phyloP scores from a whole-genome alignment of 2,329 filamentous ascomycete genomes.

The Botrytis tulipae region DNA sequence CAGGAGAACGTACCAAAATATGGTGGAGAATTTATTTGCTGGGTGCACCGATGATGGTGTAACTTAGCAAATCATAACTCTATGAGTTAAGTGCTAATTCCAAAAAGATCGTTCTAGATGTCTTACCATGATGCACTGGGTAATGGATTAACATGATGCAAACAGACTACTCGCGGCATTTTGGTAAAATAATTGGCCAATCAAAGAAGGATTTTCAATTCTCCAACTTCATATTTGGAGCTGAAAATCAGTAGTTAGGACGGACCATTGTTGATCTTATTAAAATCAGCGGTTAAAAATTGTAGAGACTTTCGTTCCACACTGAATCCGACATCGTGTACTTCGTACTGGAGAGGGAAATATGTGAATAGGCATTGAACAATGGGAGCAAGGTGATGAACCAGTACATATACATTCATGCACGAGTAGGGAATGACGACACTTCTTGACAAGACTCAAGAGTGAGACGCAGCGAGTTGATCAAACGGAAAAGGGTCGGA shows the following conservation, averaged over 20 bases:
- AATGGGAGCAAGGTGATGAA: neutral
- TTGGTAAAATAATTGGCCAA: neutral
- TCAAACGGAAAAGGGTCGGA: neutral
- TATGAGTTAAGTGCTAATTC: neutral
- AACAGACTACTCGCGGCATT: neutral
- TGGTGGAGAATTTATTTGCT: slow-evolving; percentile 1
- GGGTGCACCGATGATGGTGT: neutral
- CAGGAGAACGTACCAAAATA: neutral
- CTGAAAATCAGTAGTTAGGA: neutral
- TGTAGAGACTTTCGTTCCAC: neutral
- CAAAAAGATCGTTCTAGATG: slow-evolving; percentile 12
- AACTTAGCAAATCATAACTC: slow-evolving; percentile 5
- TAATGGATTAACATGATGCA: slow-evolving; percentile 1
- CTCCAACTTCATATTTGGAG: neutral
- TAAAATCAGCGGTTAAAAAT: neutral
- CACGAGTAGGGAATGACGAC: neutral
- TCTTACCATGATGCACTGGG: slow-evolving; percentile 5
- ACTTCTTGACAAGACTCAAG: neutral
- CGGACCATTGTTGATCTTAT: neutral
- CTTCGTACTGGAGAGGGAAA: neutral
- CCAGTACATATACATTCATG: neutral
- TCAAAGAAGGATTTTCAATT: neutral
- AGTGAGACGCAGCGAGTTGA: neutral
- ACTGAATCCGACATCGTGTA: neutral
- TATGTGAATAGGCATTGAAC: neutral